A percentile compares a stretch with the other conserved stretches of the same genome.
These are phyloP conservation scores for Candida broadrunensis DNA, from an alignment of 805 yeast genomes.

Conservation along the genomic window DNA sequence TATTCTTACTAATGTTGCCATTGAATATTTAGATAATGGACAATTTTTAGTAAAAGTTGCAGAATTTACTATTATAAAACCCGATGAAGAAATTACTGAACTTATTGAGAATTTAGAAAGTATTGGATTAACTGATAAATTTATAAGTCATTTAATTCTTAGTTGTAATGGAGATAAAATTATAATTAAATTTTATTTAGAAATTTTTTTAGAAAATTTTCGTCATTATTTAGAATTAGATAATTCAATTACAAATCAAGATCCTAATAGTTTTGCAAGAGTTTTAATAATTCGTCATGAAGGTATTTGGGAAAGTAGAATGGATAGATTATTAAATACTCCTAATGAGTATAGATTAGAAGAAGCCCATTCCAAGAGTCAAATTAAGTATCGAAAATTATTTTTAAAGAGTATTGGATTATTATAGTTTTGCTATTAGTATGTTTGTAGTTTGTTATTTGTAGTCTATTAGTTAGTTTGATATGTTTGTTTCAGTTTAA, in stretches of 20 bases:
- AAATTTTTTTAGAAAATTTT: neutral
- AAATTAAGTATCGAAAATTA: neutral
- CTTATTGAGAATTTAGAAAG: conserved; percentile 5
- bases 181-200: neutral
- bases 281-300: neutral
- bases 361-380: neutral
- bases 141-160: conserved; percentile 13
- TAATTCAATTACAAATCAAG: neutral
- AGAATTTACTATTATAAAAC: neutral
- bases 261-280: neutral
- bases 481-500: too few relatives aligned
- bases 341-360: neutral
- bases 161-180: neutral
- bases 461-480: too few relatives aligned
- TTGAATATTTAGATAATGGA: neutral
- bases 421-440: too few relatives aligned
- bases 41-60: conserved; percentile 1
- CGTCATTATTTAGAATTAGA: neutral
- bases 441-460: too few relatives aligned
- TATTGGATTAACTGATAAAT: conserved; percentile 17
- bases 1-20: conserved; percentile 1
- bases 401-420: neutral
- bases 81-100: neutral
- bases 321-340: neutral
- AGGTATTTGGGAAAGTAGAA: neutral